A percentile compares a stretch with the other conserved stretches of the same genome.
Conservation (phyloP, 441 rosid genomes). For the Melastoma candidum region DNA sequence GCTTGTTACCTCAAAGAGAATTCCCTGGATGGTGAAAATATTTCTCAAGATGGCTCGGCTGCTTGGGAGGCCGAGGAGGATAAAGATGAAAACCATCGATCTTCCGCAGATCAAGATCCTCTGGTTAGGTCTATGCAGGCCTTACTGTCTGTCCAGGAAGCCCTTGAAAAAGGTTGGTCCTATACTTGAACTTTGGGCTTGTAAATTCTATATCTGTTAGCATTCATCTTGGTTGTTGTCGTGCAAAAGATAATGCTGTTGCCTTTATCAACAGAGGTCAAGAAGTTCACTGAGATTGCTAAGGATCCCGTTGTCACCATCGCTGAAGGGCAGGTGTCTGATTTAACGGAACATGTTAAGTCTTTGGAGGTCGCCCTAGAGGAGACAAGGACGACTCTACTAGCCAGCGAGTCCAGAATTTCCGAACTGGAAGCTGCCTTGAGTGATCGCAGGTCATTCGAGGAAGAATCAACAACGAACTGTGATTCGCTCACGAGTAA, state of each 20-base stretch:
- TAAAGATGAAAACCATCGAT: slow-evolving; percentile 28
- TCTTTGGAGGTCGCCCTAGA: slow-evolving; percentile 50
- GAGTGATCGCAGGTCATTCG: slow-evolving; percentile 16
- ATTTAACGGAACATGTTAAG: slow-evolving; percentile 38
- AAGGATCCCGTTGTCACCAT: slow-evolving; percentile 25
- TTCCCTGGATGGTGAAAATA: slow-evolving; percentile 30
- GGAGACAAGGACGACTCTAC: slow-evolving; percentile 23
- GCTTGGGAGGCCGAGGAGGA: slow-evolving; percentile 43
- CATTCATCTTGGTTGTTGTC: slow-evolving; percentile 1
- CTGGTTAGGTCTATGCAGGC: slow-evolving; percentile 39
- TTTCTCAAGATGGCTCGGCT: slow-evolving; percentile 37
- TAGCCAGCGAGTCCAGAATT: slow-evolving; percentile 29
- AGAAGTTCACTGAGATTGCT: slow-evolving; percentile 57
- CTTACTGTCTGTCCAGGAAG: slow-evolving; percentile 57
- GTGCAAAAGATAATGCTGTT: not conserved
- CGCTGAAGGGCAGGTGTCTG: slow-evolving; percentile 33
- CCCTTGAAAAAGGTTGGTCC: slow-evolving; percentile 54
- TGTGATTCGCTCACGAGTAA: slow-evolving; percentile 23
- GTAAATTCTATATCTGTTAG: not conserved
- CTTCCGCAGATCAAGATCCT: slow-evolving; percentile 34
- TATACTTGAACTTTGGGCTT: slow-evolving; percentile 1
- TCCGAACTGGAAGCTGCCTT: slow-evolving; percentile 40
- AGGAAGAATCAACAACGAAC: slow-evolving; percentile 28
- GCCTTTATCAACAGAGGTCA: slow-evolving; percentile 38
- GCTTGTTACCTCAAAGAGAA: slow-evolving; percentile 30